Base-by-base conservation (phyloP, 345 rosid genomes). In the Corchorus olitorius region DNA sequence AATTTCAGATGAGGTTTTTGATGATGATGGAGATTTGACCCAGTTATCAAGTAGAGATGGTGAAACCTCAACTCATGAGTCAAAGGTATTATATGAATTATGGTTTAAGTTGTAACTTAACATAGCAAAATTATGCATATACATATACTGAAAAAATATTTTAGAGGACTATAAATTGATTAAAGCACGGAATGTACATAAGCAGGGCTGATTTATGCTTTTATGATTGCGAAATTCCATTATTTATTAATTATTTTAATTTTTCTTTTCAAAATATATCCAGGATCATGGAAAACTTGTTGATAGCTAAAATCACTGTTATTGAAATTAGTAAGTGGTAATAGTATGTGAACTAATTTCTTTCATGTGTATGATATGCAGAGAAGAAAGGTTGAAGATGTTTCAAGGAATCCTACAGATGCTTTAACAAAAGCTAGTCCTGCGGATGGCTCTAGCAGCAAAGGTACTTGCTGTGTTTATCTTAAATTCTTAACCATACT, bases 321-420 rank as follows among this genome's bases (percentile, higher is more conserved):
- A 16, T 8, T 20, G 20, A 27, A 43, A 14, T 8, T 48, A 14
- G 3, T 48, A n/a, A n/a, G 8, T 12, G 19, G 9, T 63, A 3
- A 8, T 11, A 20, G 14, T 45, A 60, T 10, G 19, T 52, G 61
- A 48, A 65, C 78, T 74, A 13, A 48, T 72, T 27, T 33, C 52
- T 52, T 53, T 53, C 8, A 5, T 49, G 14, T 72, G 39, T 37
- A 4, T 65, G 63, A 6, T 37, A n/a, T 76, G 78, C 87, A 90
- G 94, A 87, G 80, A 81, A 85, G 88, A 79, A 91, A 87, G 84
- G 71, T 78, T 17, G 89, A 85, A 49, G 91, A 83, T 76, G 76
- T 49, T 76, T 66, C 79, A 22, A 75, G 77, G 78, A 81, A 88
- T 58, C 88, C 89, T n/a, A 84, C 92, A 5, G 90, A 89, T 87